Base-by-base conservation (phyloP, 2,329 filamentous ascomycete genomes). In the Phialophora tarda region DNA sequence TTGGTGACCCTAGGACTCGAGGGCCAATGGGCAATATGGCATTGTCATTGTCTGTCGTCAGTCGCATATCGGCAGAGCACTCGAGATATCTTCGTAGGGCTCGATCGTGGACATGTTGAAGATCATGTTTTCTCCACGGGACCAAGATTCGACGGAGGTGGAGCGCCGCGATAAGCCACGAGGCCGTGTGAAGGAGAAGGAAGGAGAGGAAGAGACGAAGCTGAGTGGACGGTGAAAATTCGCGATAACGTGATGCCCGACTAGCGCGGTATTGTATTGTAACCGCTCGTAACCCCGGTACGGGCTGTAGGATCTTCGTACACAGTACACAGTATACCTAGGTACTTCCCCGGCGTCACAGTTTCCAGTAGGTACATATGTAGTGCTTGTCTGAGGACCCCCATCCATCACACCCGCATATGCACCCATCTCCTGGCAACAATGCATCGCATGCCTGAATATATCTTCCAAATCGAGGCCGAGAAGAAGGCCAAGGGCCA, bases 21-120 rank as follows among this genome's bases (percentile, higher is more conserved):
- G 7, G 34, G 53, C 65, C 65, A 69, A 69, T 69, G 26, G 59
- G 51, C 44, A 62, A 62, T 41, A 48, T 41, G 30, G 21, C 64
- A 64, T 58, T 66, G 60, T 66, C 63, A 69, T 69, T 56, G 23
- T 48, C 34, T 63, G 58, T 60, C 57, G 60, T 60, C 66, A 63
- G 53, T 65, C 28, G n/a, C 44, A 32, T 24, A 23, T 23, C 47
- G 32, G 24, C 26, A 41, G 23, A 51, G n/a, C 7, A 50, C n/a
- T 14, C 10, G 10, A 34, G 28, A 67, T 28, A 57, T 38, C 23
- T 26, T 12, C 21, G 21, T 51, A 30, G 28, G 14, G 51, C 14
- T 24, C 4, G 26, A 57, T 48, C 17, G 38, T 3, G 26, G 21
- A 53, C 32, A 48, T 24, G 26, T 47, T 61, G 65, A 62, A 60